Evolutionary conservation across 208 protist genomes (phyloP), one percentile per base, ranked within the genome.

Genomic region (Wallacemonas sp.): DNA sequence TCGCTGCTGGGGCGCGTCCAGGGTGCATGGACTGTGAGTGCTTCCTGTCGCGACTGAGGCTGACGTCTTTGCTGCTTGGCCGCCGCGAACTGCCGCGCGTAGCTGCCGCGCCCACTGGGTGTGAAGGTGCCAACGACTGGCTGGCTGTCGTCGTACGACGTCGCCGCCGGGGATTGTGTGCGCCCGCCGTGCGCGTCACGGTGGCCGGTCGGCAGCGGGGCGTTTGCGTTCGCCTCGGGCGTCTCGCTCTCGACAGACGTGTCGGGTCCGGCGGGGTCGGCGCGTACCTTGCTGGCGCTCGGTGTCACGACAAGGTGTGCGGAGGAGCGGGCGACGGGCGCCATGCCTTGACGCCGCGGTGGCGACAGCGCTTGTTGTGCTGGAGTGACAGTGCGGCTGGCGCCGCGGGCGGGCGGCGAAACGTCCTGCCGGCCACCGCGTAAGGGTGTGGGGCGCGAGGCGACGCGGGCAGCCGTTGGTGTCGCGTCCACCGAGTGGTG

Each of bases 221-320:
- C 29, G 5, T 6, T 19, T 10, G 15, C 10, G 8, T 57, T 34
- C 0, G 50, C 50, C 30, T 41, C 30, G 5, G 50, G 50, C 6
- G 50, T 32, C 30, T 57, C 50, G 50, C 50, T 57, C 30, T 57
- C 50, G 5, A 57, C 12, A 19, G 50, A 57, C 30, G 38, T 37
- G 32, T 57, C 50, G 6, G 50, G 30, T 8, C 5, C 10, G 8
- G 4, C 45, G 6, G 5, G 9, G 9, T n/a, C 21, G 24, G 24
- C 17, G 17, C 42, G 42, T 22, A 5, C 6, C 24, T 33, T 53
- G 6, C 10, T 33, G 3, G 45, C 26, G 45, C 45, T 53, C 24
- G 45, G 45, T 17, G 45, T 53, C 4, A 53, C 26, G 6, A 53
- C 45, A n/a, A 53, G 45, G 22, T 53, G 45, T 26, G 45, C 19